A percentile compares a stretch with the other conserved stretches of the same genome.
Conservation (phyloP, 2,329 filamentous ascomycete genomes). For the Pyrenophora tritici-repentis region DNA sequence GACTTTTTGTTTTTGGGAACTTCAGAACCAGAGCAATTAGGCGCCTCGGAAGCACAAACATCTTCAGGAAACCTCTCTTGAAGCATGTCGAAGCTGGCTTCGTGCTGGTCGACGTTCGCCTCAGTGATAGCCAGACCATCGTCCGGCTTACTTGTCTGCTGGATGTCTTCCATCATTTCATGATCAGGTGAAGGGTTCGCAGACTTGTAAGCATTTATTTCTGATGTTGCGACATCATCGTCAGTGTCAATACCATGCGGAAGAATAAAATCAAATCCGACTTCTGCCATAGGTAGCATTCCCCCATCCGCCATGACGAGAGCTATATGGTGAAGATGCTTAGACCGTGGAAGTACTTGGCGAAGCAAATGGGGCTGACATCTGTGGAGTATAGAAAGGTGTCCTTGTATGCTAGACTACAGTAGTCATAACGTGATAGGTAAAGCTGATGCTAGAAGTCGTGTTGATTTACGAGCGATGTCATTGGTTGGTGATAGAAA, state of each 20-base stretch:
- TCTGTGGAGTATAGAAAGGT: too few species aligned
- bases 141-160: neutral
- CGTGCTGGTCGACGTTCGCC: neutral
- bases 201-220: too few species aligned
- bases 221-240: neutral
- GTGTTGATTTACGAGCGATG: too few species aligned
- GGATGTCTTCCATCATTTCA: too few species aligned
- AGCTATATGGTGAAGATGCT: neutral
- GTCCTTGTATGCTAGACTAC: too few species aligned
- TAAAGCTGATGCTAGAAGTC: too few species aligned
- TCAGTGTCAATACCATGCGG: constrained; percentile 11
- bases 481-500: too few species aligned
- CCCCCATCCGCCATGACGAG: neutral
- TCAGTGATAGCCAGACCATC: neutral
- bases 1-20: constrained; percentile 10
- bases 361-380: too few species aligned
- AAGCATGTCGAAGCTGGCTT: neutral
- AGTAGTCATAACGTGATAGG: too few species aligned
- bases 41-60: constrained; percentile 13
- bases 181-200: too few species aligned
- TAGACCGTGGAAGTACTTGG: too few species aligned
- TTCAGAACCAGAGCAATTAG: constrained; percentile 10
- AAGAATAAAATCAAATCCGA: constrained; percentile 20
- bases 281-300: neutral
- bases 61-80: constrained; percentile 21